These are phyloP conservation scores for Argentina anserina DNA, from an alignment of 306 rosid species.

Conservation along the genomic window DNA sequence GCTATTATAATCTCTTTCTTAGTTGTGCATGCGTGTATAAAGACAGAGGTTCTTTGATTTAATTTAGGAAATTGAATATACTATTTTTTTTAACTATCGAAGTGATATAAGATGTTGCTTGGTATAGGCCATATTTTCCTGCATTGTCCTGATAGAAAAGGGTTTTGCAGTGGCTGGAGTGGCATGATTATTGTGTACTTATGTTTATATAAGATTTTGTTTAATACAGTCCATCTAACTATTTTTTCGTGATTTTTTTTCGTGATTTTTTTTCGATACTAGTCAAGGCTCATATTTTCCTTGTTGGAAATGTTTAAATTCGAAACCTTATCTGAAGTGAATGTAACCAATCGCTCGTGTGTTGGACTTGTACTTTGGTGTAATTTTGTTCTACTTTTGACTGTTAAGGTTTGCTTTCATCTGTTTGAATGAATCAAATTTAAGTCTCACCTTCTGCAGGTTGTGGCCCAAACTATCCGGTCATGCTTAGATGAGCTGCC, in stretches of 20 bases:
- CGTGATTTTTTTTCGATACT: neutral
- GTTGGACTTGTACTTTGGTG: neutral
- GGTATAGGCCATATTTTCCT: conserved; percentile 6
- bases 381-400: neutral
- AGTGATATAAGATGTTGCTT: conserved; percentile 2
- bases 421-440: conserved; percentile 16
- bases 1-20: neutral
- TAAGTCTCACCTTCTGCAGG: conserved; percentile 44
- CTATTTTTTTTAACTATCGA: neutral
- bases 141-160: conserved; percentile 19
- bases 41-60: neutral
- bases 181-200: neutral
- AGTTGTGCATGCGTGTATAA: neutral
- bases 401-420: conserved; percentile 1
- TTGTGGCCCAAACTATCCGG: conserved; percentile 85
- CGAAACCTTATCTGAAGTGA: neutral
- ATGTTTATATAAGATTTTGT: neutral
- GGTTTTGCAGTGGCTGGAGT: neutral
- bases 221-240: neutral
- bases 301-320: neutral
- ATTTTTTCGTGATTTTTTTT: neutral
- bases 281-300: neutral
- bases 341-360: neutral
- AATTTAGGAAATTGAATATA: neutral
- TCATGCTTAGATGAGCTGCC: conserved; percentile 94